Base-by-base conservation (phyloP, 1,284 basidiomycete species). In the Pascua guehoae region DNA sequence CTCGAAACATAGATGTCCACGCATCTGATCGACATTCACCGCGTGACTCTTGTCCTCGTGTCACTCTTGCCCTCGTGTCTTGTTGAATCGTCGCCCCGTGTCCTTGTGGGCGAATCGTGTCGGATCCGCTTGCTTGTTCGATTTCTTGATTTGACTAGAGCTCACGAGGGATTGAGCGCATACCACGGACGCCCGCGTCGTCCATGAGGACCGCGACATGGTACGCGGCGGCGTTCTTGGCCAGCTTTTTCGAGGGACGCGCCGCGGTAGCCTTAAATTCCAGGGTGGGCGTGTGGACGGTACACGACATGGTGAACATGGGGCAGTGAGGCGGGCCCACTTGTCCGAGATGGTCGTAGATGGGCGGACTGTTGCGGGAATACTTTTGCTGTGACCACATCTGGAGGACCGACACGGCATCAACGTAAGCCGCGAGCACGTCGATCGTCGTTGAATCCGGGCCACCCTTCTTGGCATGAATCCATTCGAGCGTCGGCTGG, bases 141-240 rank as follows among this genome's bases (percentile, higher is more conserved):
- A 7, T 32, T 32, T 32, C 24, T 32, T 32, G 24, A 32, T 4
- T 32, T 32, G 24, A 7, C 24, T 32, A 32, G 24, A 32, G 24
- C 24, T 32, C 24, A 32, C 24, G 24, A 32, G 24, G 24, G 24
- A 32, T 32, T 7, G 24, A 32, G 24, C 24, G 24, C 24, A 32
- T 32, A 7, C 24, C 24, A 32, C 24, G 24, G 24, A 32, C 24
- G 24, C 24, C 24, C 24, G 24, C 24, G 24, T 32, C 24, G 7
- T 32, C 24, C 24, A 32, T 32, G 24, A 32, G 24, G 24, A 32
- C 24, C 24, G 24, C 60, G 15, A 74, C 50, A 43, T 66, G 65
- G 50, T 62, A 73, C 14, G 73, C 73, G 7, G 70, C 67, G 8
- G 68, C 59, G 12, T 61, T 66, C 57, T 45, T 51, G 0, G 70